phyloP scores from a whole-genome alignment of 768 basidiomycete genomes.

The Guyanaporus albipodus region DNA sequence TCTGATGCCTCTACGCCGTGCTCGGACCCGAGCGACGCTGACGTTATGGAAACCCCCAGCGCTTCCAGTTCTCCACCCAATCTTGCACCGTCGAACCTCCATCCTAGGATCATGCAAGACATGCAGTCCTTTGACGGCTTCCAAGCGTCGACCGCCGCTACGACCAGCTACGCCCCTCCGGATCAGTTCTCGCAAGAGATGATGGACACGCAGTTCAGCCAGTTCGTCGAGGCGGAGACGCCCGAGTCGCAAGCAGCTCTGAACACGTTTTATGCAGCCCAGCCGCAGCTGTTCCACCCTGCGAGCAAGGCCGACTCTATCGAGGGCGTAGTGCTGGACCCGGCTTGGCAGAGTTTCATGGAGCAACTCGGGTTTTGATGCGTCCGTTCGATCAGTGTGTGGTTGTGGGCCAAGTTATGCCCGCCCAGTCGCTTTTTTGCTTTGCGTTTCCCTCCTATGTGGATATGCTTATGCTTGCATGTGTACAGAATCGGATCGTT shows the following conservation, averaged over 20 bases:
- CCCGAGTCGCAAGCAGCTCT: constrained; percentile 7
- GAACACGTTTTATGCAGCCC: constrained; percentile 18
- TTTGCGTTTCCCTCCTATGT: no score
- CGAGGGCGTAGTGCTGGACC: constrained; percentile 43
- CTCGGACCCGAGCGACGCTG: constrained; percentile 4
- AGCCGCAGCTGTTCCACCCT: constrained; percentile 8
- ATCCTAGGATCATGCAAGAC: constrained; percentile 47
- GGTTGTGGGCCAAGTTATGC: background rate
- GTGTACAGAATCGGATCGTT: no score
- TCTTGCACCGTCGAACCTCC: constrained; percentile 12
- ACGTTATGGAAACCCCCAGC: background rate
- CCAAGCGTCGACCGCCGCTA: constrained; percentile 17
- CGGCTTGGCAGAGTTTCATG: constrained; percentile 64
- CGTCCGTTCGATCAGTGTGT: background rate
- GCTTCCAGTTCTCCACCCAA: constrained; percentile 6
- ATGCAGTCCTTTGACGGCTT: constrained; percentile 42
- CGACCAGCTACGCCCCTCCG: constrained; percentile 27
- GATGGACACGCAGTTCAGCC: constrained; percentile 30
- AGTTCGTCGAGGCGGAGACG: constrained; percentile 15
- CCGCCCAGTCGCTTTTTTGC: no score
- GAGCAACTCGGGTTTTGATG: constrained; percentile 60
- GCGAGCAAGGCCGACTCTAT: constrained; percentile 1
- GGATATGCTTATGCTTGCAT: no score
- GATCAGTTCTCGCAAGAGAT: constrained; percentile 27
- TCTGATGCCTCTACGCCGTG: constrained; percentile 12